Conservation (phyloP, 176 grass and related monocot species). For the Eremochloa ophiuroides region DNA sequence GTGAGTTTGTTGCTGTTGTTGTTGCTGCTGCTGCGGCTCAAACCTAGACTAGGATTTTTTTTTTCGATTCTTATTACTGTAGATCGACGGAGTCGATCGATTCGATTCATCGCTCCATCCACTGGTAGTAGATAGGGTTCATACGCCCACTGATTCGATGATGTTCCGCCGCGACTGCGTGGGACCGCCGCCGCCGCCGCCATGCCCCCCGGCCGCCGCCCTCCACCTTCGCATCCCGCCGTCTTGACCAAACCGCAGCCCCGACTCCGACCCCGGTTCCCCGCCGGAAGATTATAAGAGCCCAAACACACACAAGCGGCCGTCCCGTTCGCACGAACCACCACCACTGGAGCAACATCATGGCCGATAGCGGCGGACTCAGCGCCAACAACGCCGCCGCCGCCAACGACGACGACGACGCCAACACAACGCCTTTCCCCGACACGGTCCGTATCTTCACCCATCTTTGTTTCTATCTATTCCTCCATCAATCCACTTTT, state of each 20-base stretch:
- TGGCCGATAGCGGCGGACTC: slow-evolving; percentile 44
- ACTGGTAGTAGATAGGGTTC: not conserved
- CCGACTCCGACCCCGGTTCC: not conserved
- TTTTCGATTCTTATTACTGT: not conserved
- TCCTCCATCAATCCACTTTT: not conserved
- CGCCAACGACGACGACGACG: slow-evolving; percentile 48
- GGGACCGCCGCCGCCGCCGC: slow-evolving; percentile 2
- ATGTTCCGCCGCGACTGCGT: not conserved
- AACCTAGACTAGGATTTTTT: not conserved
- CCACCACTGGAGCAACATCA: not conserved
- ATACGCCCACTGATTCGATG: not conserved
- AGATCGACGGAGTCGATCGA: not conserved
- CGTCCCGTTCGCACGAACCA: not conserved
- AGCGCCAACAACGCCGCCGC: slow-evolving; percentile 60
- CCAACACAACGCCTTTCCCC: slow-evolving; percentile 48
- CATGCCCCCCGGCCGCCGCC: not conserved
- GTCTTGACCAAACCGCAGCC: not conserved
- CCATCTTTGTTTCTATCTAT: no score
- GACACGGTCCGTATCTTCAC: slow-evolving; percentile 26
- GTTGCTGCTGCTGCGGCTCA: not conserved
- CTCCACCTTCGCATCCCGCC: not conserved
- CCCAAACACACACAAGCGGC: not conserved
- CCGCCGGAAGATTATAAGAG: not conserved
- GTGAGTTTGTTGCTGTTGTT: not conserved
- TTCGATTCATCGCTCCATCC: not conserved